These are phyloP conservation scores for Lolium multiflorum DNA, from an alignment of 176 grass and related monocot species.

Conservation along the genomic window DNA sequence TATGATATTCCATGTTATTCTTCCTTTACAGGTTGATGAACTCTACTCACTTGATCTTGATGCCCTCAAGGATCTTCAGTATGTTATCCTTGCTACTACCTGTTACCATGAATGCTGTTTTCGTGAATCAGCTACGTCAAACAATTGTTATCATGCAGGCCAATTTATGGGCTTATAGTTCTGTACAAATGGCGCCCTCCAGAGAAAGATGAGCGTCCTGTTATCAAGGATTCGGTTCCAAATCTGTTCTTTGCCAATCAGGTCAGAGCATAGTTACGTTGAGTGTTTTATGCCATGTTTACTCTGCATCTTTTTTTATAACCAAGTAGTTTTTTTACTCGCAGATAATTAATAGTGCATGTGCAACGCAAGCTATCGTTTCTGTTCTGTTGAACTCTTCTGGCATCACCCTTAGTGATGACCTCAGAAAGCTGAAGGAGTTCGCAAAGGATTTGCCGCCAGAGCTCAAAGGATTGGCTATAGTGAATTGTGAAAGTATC, in stretches of 20 bases:
- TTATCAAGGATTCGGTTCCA: constrained; percentile 63
- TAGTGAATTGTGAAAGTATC: constrained; percentile 89
- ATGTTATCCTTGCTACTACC: constrained; percentile 28
- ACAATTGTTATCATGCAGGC: constrained; percentile 56
- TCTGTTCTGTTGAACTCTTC: constrained; percentile 85
- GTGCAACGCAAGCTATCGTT: constrained; percentile 95
- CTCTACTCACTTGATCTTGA: constrained; percentile 95
- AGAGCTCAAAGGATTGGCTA: constrained; percentile 87
- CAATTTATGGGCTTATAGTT: constrained; percentile 85
- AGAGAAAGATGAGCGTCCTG: constrained; percentile 61
- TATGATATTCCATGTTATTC: constrained; percentile 30
- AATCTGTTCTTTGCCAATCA: constrained; percentile 76
- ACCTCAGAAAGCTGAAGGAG: constrained; percentile 78
- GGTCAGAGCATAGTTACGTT: constrained; percentile 47
- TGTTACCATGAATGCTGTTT: constrained; percentile 11
- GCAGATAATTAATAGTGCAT: constrained; percentile 97
- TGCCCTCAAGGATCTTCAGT: constrained; percentile 82
- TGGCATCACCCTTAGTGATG: constrained; percentile 74
- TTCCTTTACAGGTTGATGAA: constrained; percentile 81
- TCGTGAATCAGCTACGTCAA: constrained; percentile 1
- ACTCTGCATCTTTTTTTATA: constrained; percentile 31
- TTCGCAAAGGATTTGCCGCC: constrained; percentile 90
- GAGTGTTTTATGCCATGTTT: neutral
- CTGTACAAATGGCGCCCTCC: constrained; percentile 92
- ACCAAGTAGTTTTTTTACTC: constrained; percentile 24